Percentiles rank a stretch among this genome's conserved stretches.
Evolutionary conservation across 164 flowering plant genomes (phyloP).

Genomic region (Umbellularia californica): DNA sequence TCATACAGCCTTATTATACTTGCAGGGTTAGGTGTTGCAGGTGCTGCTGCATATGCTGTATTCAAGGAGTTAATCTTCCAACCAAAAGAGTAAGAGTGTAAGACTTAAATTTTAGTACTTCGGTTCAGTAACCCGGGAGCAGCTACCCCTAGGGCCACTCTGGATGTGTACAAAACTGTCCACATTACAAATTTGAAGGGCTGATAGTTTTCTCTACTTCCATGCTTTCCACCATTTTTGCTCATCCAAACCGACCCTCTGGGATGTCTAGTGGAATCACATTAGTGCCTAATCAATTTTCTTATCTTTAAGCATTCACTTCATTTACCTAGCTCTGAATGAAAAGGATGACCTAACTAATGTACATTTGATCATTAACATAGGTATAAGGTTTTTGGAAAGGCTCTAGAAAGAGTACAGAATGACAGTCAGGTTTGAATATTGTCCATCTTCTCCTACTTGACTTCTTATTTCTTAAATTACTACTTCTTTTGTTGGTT

Average conservation of each 20-base stretch:
- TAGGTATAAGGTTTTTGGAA: conserved; percentile 84
- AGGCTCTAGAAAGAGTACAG: conserved; percentile 76
- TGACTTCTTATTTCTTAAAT: conserved; percentile 15
- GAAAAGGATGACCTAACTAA: not conserved
- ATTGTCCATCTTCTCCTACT: conserved; percentile 4
- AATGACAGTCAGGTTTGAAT: conserved; percentile 72
- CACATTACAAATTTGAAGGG: too few relatives aligned
- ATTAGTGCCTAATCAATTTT: not conserved
- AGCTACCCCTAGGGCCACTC: not conserved
- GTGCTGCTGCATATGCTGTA: conserved; percentile 80
- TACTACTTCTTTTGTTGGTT: not conserved
- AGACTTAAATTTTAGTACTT: not conserved
- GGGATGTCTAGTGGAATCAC: not conserved
- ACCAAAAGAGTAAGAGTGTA: conserved; percentile 76
- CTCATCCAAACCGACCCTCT: too few relatives aligned
- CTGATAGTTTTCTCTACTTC: too few relatives aligned
- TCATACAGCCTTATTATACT: conserved; percentile 79
- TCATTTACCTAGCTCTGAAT: not conserved
- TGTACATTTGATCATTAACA: not conserved
- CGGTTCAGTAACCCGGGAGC: not conserved
- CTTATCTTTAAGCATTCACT: not conserved
- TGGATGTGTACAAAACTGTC: too few relatives aligned
- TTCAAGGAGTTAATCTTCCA: conserved; percentile 81
- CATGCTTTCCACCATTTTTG: not conserved
- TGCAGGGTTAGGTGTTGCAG: conserved; percentile 86